Conservation (phyloP, 352 stramenopile genomes). For the Pythium rhizo-oryzae region DNA sequence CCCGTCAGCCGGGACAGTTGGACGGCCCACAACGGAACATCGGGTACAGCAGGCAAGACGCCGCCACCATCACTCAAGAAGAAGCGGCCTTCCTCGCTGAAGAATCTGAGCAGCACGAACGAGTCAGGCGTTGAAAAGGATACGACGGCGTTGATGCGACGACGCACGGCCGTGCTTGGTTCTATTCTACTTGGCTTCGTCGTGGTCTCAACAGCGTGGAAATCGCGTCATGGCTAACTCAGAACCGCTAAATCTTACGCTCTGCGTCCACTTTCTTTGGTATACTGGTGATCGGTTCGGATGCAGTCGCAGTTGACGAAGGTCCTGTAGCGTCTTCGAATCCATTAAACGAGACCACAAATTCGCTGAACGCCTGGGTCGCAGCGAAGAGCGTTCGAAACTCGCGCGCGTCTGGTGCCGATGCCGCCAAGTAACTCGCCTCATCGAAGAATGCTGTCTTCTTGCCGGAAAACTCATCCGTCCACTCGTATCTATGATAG, state of each 20-base stretch:
- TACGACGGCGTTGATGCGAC: neutral
- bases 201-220: conserved; percentile 20
- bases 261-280: conserved; percentile 15
- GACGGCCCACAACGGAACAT: neutral
- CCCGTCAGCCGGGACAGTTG: conserved; percentile 1
- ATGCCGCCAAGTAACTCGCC: conserved; percentile 82
- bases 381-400: conserved; percentile 87
- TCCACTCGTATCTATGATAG: conserved; percentile 86
- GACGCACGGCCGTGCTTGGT: conserved; percentile 16
- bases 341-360: conserved; percentile 78
- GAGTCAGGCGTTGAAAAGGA: conserved; percentile 1
- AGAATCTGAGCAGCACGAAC: conserved; percentile 14
- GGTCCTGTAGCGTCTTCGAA: conserved; percentile 60
- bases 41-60: neutral
- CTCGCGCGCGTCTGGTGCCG: conserved; percentile 69
- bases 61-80: neutral
- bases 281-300: neutral
- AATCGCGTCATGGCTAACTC: conserved; percentile 6
- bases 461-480: conserved; percentile 80
- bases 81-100: conserved; percentile 16
- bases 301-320: conserved; percentile 16
- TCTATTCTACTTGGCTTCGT: conserved; percentile 19
- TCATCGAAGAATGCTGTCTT: conserved; percentile 87
- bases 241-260: conserved; percentile 2
- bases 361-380: conserved; percentile 86